Conservation (phyloP, 78 protist species). For the slime mould (Dictyostelium discoideum) region DNA sequence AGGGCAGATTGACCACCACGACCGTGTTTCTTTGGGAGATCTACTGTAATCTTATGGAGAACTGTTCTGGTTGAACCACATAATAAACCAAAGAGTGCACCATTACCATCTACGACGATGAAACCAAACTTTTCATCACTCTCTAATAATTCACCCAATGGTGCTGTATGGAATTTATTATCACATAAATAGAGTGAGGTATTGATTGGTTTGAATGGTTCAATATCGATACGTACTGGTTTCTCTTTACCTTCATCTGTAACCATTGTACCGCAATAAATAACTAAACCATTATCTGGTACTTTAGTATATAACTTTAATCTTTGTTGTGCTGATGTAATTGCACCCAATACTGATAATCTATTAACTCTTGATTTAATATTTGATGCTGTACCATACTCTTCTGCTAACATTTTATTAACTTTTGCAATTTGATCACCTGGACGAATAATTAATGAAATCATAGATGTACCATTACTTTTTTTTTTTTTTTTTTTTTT, state of each 20-base stretch:
- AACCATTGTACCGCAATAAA: constrained; percentile 99
- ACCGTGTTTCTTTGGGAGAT: constrained; percentile 99
- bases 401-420: constrained; percentile 97
- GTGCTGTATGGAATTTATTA: constrained; percentile 99
- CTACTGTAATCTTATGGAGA: constrained; percentile 98
- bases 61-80: constrained; percentile 97
- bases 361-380: constrained; percentile 98
- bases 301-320: constrained; percentile 92
- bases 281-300: constrained; percentile 98
- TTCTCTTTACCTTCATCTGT: constrained; percentile 98
- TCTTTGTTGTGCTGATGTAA: constrained; percentile 97
- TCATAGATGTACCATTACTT: constrained; percentile 99
- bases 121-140: constrained; percentile 98
- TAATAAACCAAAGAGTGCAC: constrained; percentile 97
- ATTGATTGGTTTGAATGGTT: constrained; percentile 99
- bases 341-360: constrained; percentile 95
- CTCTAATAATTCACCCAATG: constrained; percentile 95
- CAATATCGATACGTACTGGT: constrained; percentile 98
- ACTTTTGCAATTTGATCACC: constrained; percentile 95
- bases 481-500: neutral
- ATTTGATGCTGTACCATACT: constrained; percentile 99
- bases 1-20: constrained; percentile 99
- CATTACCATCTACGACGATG: constrained; percentile 99
- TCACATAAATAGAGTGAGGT: constrained; percentile 99
- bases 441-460: constrained; percentile 98